These are phyloP conservation scores for Colletotrichum sojae DNA, from an alignment of 2,329 filamentous ascomycete species.

Conservation along the genomic window DNA sequence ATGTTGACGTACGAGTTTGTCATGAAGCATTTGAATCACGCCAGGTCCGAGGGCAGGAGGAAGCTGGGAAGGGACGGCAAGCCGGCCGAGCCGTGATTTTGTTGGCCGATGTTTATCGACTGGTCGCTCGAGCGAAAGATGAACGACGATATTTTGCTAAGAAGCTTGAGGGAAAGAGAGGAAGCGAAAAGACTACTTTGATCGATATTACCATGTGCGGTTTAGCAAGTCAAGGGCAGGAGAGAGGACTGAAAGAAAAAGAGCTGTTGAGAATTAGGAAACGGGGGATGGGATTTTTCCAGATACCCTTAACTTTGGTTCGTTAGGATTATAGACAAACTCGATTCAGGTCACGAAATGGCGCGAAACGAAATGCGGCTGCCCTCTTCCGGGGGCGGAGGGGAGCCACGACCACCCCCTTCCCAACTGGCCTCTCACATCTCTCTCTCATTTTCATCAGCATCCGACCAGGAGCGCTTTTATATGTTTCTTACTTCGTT, in stretches of 20 bases:
- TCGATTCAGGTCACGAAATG: slow-evolving; percentile 46
- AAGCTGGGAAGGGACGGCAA: slow-evolving; percentile 45
- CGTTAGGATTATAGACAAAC: slow-evolving; percentile 53
- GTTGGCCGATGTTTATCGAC: neutral
- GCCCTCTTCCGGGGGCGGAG: neutral
- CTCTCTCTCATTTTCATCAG: slow-evolving; percentile 26
- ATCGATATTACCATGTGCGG: slow-evolving; percentile 24
- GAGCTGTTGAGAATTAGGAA: slow-evolving; percentile 38
- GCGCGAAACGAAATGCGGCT: slow-evolving; percentile 32
- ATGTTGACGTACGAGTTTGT: slow-evolving; percentile 96
- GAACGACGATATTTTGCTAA: slow-evolving; percentile 44
- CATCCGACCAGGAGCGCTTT: neutral
- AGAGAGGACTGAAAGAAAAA: slow-evolving; percentile 15
- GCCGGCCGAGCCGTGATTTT: slow-evolving; percentile 29
- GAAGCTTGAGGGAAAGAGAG: neutral
- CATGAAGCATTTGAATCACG: slow-evolving; percentile 67
- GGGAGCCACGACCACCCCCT: neutral
- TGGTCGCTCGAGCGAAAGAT: slow-evolving; percentile 12
- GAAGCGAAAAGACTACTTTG: slow-evolving; percentile 12
- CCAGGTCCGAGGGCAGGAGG: slow-evolving; percentile 55
- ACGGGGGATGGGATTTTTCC: slow-evolving; percentile 40
- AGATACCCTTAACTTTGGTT: slow-evolving; percentile 53
- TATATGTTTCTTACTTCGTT: neutral
- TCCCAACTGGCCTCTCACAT: neutral
- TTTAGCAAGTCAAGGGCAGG: slow-evolving; percentile 1